Conservation (phyloP, 2,329 filamentous ascomycete genomes). For the Metarhizium humberi region DNA sequence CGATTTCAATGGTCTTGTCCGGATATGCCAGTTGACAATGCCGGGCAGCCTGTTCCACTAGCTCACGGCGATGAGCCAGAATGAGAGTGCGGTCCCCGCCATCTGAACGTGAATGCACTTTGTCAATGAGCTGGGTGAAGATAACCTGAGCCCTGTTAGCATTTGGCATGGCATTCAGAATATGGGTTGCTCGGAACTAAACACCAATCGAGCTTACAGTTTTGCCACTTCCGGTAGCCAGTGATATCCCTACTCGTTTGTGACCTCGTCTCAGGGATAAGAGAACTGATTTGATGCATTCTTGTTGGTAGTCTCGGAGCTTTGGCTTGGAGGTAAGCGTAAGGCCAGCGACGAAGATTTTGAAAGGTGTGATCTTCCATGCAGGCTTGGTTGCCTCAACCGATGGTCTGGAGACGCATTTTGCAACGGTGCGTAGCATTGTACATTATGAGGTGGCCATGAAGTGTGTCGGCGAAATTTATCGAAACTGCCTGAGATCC, state of each 20-base stretch:
- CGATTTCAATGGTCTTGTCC: slow-evolving; percentile 71
- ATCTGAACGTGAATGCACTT: slow-evolving; percentile 46
- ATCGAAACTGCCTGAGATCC: background rate
- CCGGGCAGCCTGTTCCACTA: slow-evolving; percentile 85
- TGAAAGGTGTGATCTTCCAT: slow-evolving; percentile 9
- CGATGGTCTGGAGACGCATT: slow-evolving; percentile 16
- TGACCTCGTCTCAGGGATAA: slow-evolving; percentile 59
- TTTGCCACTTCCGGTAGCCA: slow-evolving; percentile 84
- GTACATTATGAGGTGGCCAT: slow-evolving; percentile 21
- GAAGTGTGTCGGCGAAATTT: background rate
- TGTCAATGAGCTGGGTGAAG: slow-evolving; percentile 88
- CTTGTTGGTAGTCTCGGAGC: slow-evolving; percentile 79
- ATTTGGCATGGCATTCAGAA: background rate
- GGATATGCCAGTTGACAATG: slow-evolving; percentile 81
- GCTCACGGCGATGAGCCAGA: slow-evolving; percentile 81
- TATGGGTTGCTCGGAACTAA: background rate
- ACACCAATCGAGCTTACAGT: slow-evolving; percentile 45
- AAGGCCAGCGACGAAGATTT: slow-evolving; percentile 14
- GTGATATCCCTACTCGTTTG: slow-evolving; percentile 71
- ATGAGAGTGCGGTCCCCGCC: slow-evolving; percentile 70
- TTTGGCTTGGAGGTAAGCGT: slow-evolving; percentile 31
- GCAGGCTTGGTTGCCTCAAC: slow-evolving; percentile 5
- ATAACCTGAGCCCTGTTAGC: slow-evolving; percentile 53
- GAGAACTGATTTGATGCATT: slow-evolving; percentile 79
- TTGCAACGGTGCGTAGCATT: slow-evolving; percentile 23